phyloP scores from a whole-genome alignment of 1,139 yeast genomes.

The Kluyveromyces sp. region DNA sequence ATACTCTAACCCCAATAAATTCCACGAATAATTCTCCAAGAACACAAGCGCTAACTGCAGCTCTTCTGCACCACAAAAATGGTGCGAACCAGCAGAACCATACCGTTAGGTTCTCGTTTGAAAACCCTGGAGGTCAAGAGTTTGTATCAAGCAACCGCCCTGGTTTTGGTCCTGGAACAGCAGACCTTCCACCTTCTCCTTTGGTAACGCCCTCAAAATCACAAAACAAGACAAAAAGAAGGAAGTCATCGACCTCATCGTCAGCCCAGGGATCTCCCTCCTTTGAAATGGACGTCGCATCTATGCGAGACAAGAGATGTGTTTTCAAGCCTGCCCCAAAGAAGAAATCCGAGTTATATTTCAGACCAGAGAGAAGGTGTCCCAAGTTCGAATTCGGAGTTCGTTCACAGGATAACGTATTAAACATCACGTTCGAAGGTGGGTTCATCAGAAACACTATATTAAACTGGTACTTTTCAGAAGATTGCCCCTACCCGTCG shows the following conservation, averaged over 20 bases:
- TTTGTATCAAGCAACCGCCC: neutral
- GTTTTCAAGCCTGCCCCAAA: conserved; percentile 5
- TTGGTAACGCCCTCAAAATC: neutral
- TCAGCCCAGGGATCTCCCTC: neutral
- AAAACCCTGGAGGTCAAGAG: neutral
- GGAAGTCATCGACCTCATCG: conserved; percentile 2
- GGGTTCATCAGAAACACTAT: conserved; percentile 7
- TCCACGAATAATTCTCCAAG: conserved; percentile 4
- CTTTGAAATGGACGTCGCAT: neutral
- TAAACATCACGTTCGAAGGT: conserved; percentile 3
- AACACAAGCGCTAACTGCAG: neutral
- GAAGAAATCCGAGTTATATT: conserved; percentile 4
- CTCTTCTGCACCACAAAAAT: neutral
- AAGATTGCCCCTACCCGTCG: neutral
- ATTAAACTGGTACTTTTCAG: conserved; percentile 5
- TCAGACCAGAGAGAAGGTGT: conserved; percentile 7
- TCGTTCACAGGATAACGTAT: conserved; percentile 3
- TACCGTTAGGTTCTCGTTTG: neutral
- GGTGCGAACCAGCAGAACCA: neutral
- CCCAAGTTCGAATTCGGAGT: conserved; percentile 7
- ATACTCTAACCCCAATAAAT: conserved; percentile 5
- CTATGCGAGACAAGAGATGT: conserved; percentile 2
- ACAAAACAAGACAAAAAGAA: neutral
- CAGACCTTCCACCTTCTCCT: conserved; percentile 1
- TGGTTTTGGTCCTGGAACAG: neutral